Percentiles rank a stretch among this genome's conserved stretches.
Conservation (phyloP, 306 rosid genomes). For the Casuarina equisetifolia region DNA sequence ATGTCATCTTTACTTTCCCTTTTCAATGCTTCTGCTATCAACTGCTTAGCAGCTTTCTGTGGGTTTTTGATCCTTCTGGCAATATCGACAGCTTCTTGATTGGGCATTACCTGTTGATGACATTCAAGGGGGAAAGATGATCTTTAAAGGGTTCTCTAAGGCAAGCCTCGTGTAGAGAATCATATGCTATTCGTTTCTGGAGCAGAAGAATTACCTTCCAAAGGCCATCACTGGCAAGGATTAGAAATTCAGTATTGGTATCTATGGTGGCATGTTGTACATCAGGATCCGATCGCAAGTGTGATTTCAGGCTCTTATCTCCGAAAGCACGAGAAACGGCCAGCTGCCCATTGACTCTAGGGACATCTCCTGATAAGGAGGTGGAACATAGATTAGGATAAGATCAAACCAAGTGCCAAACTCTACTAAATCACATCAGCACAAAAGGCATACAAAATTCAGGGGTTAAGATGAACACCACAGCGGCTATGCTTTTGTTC, state of each 20-base stretch:
- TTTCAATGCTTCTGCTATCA: conserved; percentile 75
- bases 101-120: conserved; percentile 67
- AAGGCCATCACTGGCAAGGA: conserved; percentile 90
- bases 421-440: background rate
- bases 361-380: conserved; percentile 71
- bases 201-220: conserved; percentile 69
- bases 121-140: conserved; percentile 16
- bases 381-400: conserved; percentile 16
- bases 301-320: conserved; percentile 90
- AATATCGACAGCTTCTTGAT: conserved; percentile 89
- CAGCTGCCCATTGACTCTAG: conserved; percentile 90
- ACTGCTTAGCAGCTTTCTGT: conserved; percentile 73
- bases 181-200: background rate
- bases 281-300: conserved; percentile 86
- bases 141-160: conserved; percentile 6
- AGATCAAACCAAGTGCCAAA: conserved; percentile 8
- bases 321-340: conserved; percentile 97
- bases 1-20: conserved; percentile 90
- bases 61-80: conserved; percentile 71
- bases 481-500: background rate
- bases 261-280: conserved; percentile 41
- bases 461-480: background rate
- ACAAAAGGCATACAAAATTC: conserved; percentile 5
- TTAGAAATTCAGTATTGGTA: conserved; percentile 49
- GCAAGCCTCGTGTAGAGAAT: background rate